Evolutionary conservation across 805 yeast species (phyloP).

Genomic region (Candida maesae): DNA sequence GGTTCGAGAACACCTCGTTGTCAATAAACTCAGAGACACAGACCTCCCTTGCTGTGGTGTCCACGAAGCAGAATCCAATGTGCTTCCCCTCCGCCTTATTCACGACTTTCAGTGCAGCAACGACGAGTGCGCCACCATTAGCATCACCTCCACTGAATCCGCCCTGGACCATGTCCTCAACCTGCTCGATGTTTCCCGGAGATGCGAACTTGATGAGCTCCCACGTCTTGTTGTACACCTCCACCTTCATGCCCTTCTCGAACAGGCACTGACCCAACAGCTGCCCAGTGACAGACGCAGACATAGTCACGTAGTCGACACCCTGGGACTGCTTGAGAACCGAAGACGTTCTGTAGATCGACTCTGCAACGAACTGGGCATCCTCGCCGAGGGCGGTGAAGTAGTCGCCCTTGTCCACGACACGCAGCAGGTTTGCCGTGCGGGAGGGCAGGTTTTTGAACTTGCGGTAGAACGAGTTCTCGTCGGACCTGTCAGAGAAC

Average conservation of each 20-base stretch:
- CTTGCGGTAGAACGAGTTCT: conserved; percentile 44
- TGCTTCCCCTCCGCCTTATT: conserved; percentile 37
- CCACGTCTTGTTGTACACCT: conserved; percentile 72
- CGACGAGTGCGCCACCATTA: conserved; percentile 48
- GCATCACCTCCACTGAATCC: conserved; percentile 29
- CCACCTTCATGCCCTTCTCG: conserved; percentile 71
- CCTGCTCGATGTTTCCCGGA: conserved; percentile 82
- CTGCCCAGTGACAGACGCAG: conserved; percentile 66
- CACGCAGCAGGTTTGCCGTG: conserved; percentile 51
- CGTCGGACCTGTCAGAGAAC: conserved; percentile 50
- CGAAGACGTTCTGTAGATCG: conserved; percentile 76
- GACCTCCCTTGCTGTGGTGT: conserved; percentile 60
- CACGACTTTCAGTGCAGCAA: conserved; percentile 38
- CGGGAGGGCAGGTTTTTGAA: conserved; percentile 45
- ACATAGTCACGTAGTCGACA: conserved; percentile 66
- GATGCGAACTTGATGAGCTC: conserved; percentile 58
- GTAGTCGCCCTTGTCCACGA: conserved; percentile 81
- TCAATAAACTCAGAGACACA: conserved; percentile 81
- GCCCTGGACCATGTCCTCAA: conserved; percentile 59
- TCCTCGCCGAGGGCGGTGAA: conserved; percentile 72
- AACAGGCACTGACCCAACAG: conserved; percentile 64
- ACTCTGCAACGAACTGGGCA: conserved; percentile 79
- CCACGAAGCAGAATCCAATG: conserved; percentile 79
- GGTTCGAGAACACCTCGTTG: conserved; percentile 79
- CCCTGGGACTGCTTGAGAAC: conserved; percentile 63